A percentile compares a stretch with the other conserved stretches of the same genome.
Evolutionary conservation across 2,329 filamentous ascomycete species (phyloP).

Genomic region (Decorospora gaudefroyi): DNA sequence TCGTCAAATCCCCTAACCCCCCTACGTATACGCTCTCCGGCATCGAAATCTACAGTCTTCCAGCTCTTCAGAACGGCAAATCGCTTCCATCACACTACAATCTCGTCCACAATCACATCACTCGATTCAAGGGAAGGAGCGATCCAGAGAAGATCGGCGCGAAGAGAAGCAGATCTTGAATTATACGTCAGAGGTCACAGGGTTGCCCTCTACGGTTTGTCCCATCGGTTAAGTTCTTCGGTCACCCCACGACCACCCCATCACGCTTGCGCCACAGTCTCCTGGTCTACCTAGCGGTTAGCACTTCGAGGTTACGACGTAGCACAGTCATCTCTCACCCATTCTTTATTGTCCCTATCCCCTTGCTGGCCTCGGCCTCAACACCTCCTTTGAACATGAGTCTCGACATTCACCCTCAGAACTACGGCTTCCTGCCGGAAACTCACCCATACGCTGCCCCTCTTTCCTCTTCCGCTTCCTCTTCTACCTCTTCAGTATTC

Average conservation of each 20-base stretch:
- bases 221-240: constrained; percentile 47
- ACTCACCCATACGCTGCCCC: constrained; percentile 68
- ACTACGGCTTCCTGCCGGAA: constrained; percentile 43
- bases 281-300: constrained; percentile 44
- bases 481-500: constrained; percentile 77
- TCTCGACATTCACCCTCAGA: constrained; percentile 42
- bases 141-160: constrained; percentile 28
- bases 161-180: constrained; percentile 30
- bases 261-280: constrained; percentile 40
- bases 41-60: constrained; percentile 23
- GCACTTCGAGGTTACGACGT: constrained; percentile 44
- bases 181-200: constrained; percentile 45
- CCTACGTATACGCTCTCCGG: constrained; percentile 24
- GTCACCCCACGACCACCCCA: constrained; percentile 50
- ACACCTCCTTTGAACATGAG: constrained; percentile 45
- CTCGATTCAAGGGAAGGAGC: constrained; percentile 20
- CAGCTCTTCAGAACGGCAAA: constrained; percentile 13
- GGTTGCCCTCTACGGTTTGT: constrained; percentile 46
- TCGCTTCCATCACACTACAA: constrained; percentile 20
- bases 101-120: constrained; percentile 17
- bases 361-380: constrained; percentile 26
- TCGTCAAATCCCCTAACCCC: constrained; percentile 37
- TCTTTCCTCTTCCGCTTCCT: constrained; percentile 74
- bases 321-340: constrained; percentile 38
- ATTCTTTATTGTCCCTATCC: constrained; percentile 37